Evolutionary conservation across 768 basidiomycete genomes (phyloP), one percentile per base, ranked within the genome.

Genomic region (Mycena vulgaris): DNA sequence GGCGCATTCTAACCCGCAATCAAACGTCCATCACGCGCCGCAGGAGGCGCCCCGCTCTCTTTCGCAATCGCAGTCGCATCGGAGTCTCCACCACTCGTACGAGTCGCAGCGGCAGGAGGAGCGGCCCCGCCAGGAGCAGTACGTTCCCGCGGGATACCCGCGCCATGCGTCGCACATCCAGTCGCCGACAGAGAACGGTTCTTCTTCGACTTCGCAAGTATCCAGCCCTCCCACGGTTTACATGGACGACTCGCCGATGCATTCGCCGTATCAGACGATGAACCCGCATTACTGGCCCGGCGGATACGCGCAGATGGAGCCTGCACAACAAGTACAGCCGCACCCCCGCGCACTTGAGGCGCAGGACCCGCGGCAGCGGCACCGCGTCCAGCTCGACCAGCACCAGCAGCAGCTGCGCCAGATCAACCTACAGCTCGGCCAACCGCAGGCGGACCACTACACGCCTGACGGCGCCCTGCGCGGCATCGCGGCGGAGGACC

Each of bases 401-500:
- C 61, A 72, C 23, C 70, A 68, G 33, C 78, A 74, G 35, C 76
- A 78, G 19, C 55, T 66, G 53, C 66, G 53, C 28, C 74, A 52
- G 64, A 76, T 60, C 74, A 77, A 31, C 57, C 71, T 42, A 64
- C 74, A 74, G 63, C 45, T 66, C 61, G 9, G 73, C 69, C 55
- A 72, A 64, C 52, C 74, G 62, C 39, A 79, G 61, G 33, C 76
- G 70, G 71, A 85, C 56, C 83, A 84, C 39, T 89, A 89, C 69
- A 85, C 88, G 0, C 86, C 87, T 5, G 83, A 83, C 21, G 83
- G 76, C 47, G 86, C 84, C 14, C 75, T 87, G 72, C 79, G 80
- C 17, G 86, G 85, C 0, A 84, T 87, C 60, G 86, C 85, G 11
- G 86, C 86, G 33, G 88, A 89, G 61, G 89, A 90, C 75, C 81